Evolutionary conservation across 768 basidiomycete species (phyloP).

Genomic region (Sporobolomyces roseus): DNA sequence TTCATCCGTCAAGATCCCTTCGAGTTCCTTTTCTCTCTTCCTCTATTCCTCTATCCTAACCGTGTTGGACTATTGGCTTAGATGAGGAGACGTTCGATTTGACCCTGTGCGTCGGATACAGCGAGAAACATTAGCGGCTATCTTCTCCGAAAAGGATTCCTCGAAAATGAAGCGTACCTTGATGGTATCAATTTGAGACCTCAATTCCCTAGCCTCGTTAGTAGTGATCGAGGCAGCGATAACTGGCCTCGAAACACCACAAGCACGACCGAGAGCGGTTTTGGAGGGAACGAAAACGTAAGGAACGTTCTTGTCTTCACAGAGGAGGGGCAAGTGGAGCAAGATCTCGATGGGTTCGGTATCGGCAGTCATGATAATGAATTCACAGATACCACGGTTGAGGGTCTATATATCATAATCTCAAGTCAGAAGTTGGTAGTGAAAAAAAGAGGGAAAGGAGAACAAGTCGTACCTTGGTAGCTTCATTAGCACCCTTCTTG

Average conservation of each 20-base stretch:
- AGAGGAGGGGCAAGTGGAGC: constrained; percentile 90
- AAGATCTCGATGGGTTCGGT: constrained; percentile 97
- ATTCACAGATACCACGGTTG: constrained; percentile 95
- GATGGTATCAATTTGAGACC: constrained; percentile 78
- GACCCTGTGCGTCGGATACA: constrained; percentile 43
- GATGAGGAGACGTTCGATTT: constrained; percentile 52
- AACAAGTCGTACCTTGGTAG: constrained; percentile 70
- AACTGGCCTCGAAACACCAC: constrained; percentile 89
- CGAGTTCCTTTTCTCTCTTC: no score
- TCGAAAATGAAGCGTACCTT: constrained; percentile 54
- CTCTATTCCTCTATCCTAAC: no score
- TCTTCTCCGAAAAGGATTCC: no score
- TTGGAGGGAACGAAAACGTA: constrained; percentile 94
- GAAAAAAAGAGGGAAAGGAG: neutral
- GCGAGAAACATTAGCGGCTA: neutral
- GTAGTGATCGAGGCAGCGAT: constrained; percentile 96
- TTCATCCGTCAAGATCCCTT: neutral
- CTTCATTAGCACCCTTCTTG: constrained; percentile 99
- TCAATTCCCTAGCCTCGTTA: constrained; percentile 84
- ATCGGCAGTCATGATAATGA: constrained; percentile 89
- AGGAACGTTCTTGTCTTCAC: constrained; percentile 83
- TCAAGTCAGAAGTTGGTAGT: neutral
- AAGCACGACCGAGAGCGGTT: constrained; percentile 90
- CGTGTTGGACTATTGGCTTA: constrained; percentile 40
- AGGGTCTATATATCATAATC: constrained; percentile 22